A percentile compares a stretch with the other conserved stretches of the same genome.
phyloP scores from a whole-genome alignment of 2,329 filamentous ascomycete genomes.

The Taxawa tesnikishii region DNA sequence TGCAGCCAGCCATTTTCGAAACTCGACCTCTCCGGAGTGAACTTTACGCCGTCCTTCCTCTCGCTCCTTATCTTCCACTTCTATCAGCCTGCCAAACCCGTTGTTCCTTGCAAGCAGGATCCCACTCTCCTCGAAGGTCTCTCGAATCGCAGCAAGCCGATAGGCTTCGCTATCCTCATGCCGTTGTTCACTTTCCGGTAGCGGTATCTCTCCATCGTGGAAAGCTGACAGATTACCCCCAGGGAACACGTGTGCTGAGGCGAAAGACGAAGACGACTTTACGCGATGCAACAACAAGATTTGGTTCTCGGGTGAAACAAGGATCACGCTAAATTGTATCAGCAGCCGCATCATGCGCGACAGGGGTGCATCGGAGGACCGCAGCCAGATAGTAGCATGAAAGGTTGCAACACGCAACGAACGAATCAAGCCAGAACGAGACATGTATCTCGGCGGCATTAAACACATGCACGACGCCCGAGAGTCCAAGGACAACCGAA shows the following conservation, averaged over 20 bases:
- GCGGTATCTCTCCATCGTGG: constrained; percentile 57
- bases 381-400: not conserved
- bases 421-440: not conserved
- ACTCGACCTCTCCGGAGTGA: constrained; percentile 53
- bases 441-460: not conserved
- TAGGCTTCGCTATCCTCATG: constrained; percentile 66
- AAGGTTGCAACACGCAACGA: not conserved
- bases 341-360: too few relatives aligned
- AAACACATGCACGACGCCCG: not conserved
- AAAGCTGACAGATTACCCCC: constrained; percentile 70
- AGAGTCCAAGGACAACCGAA: not conserved
- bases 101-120: constrained; percentile 58
- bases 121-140: constrained; percentile 92
- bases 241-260: constrained; percentile 90
- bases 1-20: constrained; percentile 50
- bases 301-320: constrained; percentile 78
- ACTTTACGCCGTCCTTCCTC: constrained; percentile 57
- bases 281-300: constrained; percentile 81
- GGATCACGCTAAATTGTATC: constrained; percentile 51
- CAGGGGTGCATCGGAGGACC: not conserved
- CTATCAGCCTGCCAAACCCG: constrained; percentile 43
- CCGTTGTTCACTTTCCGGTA: constrained; percentile 36
- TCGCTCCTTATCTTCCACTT: constrained; percentile 46
- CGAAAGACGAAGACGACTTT: constrained; percentile 68
- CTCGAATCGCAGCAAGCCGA: constrained; percentile 70